phyloP scores from a whole-genome alignment of 169 alveolate genomes.

The Toxoplasma gondii region DNA sequence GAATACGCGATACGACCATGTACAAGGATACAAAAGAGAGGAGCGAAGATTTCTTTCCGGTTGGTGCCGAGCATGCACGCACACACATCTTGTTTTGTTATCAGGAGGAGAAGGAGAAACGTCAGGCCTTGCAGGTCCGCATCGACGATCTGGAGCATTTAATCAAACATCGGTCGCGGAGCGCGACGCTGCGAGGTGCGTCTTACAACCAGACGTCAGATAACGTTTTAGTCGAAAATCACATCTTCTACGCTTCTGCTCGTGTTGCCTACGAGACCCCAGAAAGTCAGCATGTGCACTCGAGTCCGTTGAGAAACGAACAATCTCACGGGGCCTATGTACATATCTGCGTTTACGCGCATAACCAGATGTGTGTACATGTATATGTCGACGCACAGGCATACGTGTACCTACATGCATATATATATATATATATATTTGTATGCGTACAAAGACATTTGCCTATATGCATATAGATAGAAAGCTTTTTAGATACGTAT shows the following conservation, averaged over 20 bases:
- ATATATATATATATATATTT: background rate
- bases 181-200: background rate
- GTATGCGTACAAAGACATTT: background rate
- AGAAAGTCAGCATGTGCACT: too few relatives aligned
- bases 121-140: slow-evolving; percentile 15
- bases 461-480: background rate
- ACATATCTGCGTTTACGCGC: background rate
- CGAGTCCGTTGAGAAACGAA: background rate
- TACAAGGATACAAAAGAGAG: too few relatives aligned
- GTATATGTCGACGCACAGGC: too few relatives aligned
- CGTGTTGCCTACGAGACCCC: too few relatives aligned
- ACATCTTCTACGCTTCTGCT: too few relatives aligned
- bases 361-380: background rate
- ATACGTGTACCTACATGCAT: background rate
- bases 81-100: too few relatives aligned
- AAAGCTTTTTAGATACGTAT: too few relatives aligned
- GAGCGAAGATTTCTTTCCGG: too few relatives aligned
- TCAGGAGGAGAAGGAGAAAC: slow-evolving; percentile 46
- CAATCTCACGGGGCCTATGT: background rate
- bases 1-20: too few relatives aligned
- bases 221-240: too few relatives aligned
- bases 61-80: too few relatives aligned
- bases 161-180: background rate
- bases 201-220: too few relatives aligned
- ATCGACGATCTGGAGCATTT: slow-evolving; percentile 42